Percentiles rank a stretch among this genome's conserved stretches.
Conservation (phyloP, 2,329 filamentous ascomycete genomes). For the Fusarium albidum region DNA sequence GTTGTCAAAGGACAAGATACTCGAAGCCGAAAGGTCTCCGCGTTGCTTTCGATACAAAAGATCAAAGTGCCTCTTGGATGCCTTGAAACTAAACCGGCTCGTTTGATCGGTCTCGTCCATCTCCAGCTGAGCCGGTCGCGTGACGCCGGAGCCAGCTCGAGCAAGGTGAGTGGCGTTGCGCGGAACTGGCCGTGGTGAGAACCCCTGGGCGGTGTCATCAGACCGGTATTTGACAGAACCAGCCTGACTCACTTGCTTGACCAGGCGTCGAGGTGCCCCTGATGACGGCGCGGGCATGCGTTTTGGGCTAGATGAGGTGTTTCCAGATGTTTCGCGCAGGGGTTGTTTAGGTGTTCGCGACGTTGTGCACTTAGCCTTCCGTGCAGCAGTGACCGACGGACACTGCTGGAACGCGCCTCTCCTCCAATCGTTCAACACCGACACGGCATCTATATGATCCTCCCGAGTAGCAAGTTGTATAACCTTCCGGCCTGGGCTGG, state of each 20-base stretch:
- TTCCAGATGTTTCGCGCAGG: slow-evolving; percentile 36
- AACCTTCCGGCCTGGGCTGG: slow-evolving; percentile 63
- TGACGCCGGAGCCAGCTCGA: slow-evolving; percentile 27
- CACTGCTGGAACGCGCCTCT: slow-evolving; percentile 59
- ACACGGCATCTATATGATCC: slow-evolving; percentile 66
- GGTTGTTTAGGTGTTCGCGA: slow-evolving; percentile 20
- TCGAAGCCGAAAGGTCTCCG: slow-evolving; percentile 38
- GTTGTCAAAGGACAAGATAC: slow-evolving; percentile 27
- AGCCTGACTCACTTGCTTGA: slow-evolving; percentile 41
- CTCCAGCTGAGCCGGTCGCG: slow-evolving; percentile 66
- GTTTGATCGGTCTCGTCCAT: slow-evolving; percentile 48
- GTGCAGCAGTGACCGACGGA: slow-evolving; percentile 41
- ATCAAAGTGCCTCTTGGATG: slow-evolving; percentile 64
- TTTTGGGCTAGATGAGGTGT: slow-evolving; percentile 19
- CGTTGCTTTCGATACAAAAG: slow-evolving; percentile 56
- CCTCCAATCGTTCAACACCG: slow-evolving; percentile 64
- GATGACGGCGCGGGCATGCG: not conserved
- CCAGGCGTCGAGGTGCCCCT: slow-evolving; percentile 37
- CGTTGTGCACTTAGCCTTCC: slow-evolving; percentile 21
- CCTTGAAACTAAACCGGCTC: slow-evolving; percentile 53
- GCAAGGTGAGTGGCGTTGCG: slow-evolving; percentile 6
- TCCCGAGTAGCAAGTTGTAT: slow-evolving; percentile 68
- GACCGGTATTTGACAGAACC: slow-evolving; percentile 40
- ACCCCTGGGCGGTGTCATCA: not conserved
- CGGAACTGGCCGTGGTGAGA: slow-evolving; percentile 1